phyloP scores from a whole-genome alignment of 371 early-diverging fungal species.

The Mucor irregularis region DNA sequence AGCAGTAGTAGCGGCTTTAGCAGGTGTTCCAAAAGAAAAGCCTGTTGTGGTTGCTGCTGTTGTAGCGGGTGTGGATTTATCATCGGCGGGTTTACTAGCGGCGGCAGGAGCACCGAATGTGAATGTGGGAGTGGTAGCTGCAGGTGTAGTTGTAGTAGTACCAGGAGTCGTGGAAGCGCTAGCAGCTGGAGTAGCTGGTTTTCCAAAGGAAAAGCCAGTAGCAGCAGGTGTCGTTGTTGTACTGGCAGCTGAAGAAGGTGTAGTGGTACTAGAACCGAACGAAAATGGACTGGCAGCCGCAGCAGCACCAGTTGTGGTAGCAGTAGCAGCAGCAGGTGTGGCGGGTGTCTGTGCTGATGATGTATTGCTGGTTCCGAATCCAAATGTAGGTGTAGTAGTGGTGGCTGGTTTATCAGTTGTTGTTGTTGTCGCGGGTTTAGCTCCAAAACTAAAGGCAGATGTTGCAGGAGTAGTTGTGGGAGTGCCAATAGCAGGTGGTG shows the following conservation, averaged over 20 bases:
- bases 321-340: not conserved
- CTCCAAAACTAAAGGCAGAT: not conserved
- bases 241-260: not conserved
- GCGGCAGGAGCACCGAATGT: not conserved
- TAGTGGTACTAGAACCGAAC: not conserved
- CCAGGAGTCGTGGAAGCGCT: constrained; percentile 2
- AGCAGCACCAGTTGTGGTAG: not conserved
- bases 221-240: not conserved
- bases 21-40: constrained; percentile 14
- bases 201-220: constrained; percentile 7
- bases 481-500: not conserved
- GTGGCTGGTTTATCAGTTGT: not conserved
- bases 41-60: constrained; percentile 1
- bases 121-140: not conserved
- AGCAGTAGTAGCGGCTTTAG: not conserved
- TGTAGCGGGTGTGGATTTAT: not conserved
- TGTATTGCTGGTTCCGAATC: not conserved
- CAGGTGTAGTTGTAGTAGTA: not conserved
- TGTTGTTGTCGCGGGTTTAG: not conserved
- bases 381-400: not conserved
- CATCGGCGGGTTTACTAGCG: not conserved
- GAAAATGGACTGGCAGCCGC: not conserved
- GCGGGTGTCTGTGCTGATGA: not conserved
- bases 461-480: not conserved
- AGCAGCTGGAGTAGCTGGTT: not conserved